phyloP scores from a whole-genome alignment of 1,139 yeast genomes.

The Meyerozyma athensensis region DNA sequence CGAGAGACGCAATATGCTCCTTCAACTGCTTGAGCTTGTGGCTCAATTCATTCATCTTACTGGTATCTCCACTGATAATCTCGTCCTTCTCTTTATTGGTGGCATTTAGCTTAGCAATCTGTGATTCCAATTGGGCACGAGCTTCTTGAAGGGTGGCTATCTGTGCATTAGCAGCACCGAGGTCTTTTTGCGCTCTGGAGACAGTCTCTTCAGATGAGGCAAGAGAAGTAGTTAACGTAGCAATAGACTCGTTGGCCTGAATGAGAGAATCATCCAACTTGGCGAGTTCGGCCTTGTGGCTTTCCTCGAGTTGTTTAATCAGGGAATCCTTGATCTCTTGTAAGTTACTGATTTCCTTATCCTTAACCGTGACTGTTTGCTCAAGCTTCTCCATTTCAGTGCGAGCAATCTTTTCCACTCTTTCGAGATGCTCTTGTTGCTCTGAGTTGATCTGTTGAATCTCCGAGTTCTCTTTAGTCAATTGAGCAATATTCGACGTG shows the following conservation, averaged over 20 bases:
- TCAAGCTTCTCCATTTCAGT: conserved; percentile 20
- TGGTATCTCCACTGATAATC: conserved; percentile 22
- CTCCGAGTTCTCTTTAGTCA: conserved; percentile 7
- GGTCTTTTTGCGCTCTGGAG: too few species aligned
- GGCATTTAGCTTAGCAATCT: conserved; percentile 9
- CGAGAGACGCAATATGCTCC: conserved; percentile 4
- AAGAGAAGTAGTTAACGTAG: too few species aligned
- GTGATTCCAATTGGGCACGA: conserved; percentile 11
- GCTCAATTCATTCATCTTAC: conserved; percentile 20
- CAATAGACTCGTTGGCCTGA: neutral
- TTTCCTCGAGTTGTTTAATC: neutral
- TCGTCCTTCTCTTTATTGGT: conserved; percentile 22
- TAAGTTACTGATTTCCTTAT: neutral
- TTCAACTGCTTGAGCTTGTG: conserved; percentile 17
- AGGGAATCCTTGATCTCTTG: neutral
- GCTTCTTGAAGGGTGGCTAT: too few species aligned
- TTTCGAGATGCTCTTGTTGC: conserved; percentile 20
- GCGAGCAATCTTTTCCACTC: conserved; percentile 19
- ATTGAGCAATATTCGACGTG: conserved; percentile 8
- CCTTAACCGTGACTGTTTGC: conserved; percentile 9
- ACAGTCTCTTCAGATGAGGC: too few species aligned
- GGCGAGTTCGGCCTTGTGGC: neutral
- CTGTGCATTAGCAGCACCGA: too few species aligned
- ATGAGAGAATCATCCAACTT: neutral
- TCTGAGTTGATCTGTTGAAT: conserved; percentile 16